Evolutionary conservation across 2,329 filamentous ascomycete genomes (phyloP).

Genomic region (Beauveria caledonica): DNA sequence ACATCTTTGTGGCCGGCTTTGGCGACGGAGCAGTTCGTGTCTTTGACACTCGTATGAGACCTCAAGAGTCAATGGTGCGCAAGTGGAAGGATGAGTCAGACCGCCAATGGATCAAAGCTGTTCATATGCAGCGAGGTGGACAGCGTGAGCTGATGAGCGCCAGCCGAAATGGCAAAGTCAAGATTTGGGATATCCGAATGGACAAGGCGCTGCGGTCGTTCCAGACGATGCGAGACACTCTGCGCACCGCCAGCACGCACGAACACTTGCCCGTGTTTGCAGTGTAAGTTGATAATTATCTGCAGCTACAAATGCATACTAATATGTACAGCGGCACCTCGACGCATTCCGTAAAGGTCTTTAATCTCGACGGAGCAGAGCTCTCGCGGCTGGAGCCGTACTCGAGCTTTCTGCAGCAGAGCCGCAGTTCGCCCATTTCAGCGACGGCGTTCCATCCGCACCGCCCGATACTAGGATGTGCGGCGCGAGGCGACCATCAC

Average conservation of each 20-base stretch:
- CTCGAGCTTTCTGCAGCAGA: slow-evolving; percentile 77
- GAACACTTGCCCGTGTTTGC: slow-evolving; percentile 96
- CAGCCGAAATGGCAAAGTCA: slow-evolving; percentile 86
- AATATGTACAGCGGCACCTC: slow-evolving; percentile 63
- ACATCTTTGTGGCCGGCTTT: slow-evolving; percentile 92
- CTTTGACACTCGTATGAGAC: slow-evolving; percentile 79
- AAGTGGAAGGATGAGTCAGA: slow-evolving; percentile 88
- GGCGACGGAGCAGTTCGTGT: slow-evolving; percentile 91
- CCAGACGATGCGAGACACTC: slow-evolving; percentile 64
- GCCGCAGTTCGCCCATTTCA: slow-evolving; percentile 72
- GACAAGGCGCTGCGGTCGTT: slow-evolving; percentile 67
- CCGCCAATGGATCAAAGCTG: slow-evolving; percentile 88
- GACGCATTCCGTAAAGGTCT: slow-evolving; percentile 80
- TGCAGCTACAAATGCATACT: not conserved
- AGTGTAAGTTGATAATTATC: slow-evolving; percentile 54
- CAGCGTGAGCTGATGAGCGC: slow-evolving; percentile 85
- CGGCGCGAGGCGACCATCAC: slow-evolving; percentile 78
- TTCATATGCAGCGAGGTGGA: slow-evolving; percentile 93
- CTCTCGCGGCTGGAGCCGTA: slow-evolving; percentile 85
- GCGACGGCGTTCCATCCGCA: slow-evolving; percentile 94
- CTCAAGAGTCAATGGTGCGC: slow-evolving; percentile 86
- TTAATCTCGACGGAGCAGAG: slow-evolving; percentile 75
- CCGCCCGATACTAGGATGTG: slow-evolving; percentile 80
- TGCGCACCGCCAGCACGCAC: slow-evolving; percentile 83
- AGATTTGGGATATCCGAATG: slow-evolving; percentile 92